Percentiles rank a stretch among this genome's conserved stretches.
Conservation (phyloP, 805 yeast genomes). For the Groenewaldozyma tartarivorans region DNA sequence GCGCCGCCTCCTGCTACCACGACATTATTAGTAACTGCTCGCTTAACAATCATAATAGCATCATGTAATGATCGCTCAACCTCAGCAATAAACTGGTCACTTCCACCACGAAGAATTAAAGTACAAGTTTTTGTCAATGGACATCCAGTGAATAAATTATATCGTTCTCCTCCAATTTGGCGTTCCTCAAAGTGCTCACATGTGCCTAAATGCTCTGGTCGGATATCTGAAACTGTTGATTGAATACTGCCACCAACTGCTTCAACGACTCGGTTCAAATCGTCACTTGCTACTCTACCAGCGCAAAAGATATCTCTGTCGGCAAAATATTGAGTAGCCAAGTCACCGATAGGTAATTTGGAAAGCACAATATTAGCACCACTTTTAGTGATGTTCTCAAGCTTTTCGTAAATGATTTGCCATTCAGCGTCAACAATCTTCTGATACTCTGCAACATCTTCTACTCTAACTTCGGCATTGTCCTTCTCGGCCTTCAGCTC, state of each 20-base stretch:
- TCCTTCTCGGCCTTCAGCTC: constrained; percentile 98
- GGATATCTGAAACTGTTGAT: constrained; percentile 53
- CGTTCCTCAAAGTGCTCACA: constrained; percentile 83
- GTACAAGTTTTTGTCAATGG: constrained; percentile 92
- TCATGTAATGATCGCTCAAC: constrained; percentile 96
- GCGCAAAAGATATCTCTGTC: constrained; percentile 96
- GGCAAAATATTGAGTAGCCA: constrained; percentile 98
- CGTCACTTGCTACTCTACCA: constrained; percentile 83
- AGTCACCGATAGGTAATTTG: constrained; percentile 92
- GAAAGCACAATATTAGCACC: constrained; percentile 93
- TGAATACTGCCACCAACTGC: constrained; percentile 94
- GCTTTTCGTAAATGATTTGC: constrained; percentile 81
- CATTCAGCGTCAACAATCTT: constrained; percentile 98
- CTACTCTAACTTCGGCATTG: constrained; percentile 96
- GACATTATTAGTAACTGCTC: constrained; percentile 77
- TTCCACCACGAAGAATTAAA: constrained; percentile 89
- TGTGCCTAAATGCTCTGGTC: constrained; percentile 66
- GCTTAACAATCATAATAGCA: constrained; percentile 95
- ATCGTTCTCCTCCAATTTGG: constrained; percentile 94
- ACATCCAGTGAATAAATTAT: constrained; percentile 86
- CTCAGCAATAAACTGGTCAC: constrained; percentile 96
- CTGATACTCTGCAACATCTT: constrained; percentile 88
- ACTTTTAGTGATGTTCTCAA: constrained; percentile 68
- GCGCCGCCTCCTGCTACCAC: constrained; percentile 99
- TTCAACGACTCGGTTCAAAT: constrained; percentile 81